Percentiles rank a stretch among this genome's conserved stretches.
phyloP scores from a whole-genome alignment of 768 basidiomycete genomes.

The Trametes gibbosa region DNA sequence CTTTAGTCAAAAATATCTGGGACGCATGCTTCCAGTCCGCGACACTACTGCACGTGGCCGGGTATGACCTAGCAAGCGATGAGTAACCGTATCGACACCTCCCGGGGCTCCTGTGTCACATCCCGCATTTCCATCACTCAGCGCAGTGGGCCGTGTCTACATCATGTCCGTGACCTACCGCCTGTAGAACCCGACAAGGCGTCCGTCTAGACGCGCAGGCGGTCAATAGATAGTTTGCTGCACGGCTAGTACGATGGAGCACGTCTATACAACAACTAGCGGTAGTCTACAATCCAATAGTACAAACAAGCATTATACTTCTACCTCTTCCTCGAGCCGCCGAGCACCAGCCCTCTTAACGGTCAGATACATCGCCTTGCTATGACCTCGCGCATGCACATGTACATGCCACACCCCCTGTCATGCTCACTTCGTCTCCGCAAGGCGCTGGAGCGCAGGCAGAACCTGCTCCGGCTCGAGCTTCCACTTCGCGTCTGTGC shows the following conservation, averaged over 20 bases:
- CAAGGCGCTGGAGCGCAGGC: slow-evolving; percentile 35
- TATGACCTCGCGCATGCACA: not conserved
- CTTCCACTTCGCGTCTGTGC: slow-evolving; percentile 80
- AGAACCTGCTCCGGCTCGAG: slow-evolving; percentile 38
- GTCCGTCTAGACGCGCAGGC: no score
- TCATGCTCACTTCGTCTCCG: slow-evolving; percentile 22
- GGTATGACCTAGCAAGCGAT: not conserved
- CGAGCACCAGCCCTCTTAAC: no score
- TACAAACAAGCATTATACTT: not conserved
- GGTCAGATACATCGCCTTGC: no score
- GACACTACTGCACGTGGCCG: slow-evolving; percentile 8
- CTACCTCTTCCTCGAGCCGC: no score
- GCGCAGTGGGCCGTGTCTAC: no score
- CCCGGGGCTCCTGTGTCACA: no score
- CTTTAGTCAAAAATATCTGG: not conserved
- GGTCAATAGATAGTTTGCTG: no score
- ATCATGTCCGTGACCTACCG: no score
- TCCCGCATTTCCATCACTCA: no score
- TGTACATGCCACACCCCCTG: not conserved
- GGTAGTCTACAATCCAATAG: not conserved
- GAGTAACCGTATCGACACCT: not conserved
- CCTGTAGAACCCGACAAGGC: no score
- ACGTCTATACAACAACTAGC: no score
- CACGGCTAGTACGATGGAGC: no score
- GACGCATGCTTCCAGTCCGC: not conserved